Conservation (phyloP, 2,329 filamentous ascomycete species). For the Lachnellula willkommii region DNA sequence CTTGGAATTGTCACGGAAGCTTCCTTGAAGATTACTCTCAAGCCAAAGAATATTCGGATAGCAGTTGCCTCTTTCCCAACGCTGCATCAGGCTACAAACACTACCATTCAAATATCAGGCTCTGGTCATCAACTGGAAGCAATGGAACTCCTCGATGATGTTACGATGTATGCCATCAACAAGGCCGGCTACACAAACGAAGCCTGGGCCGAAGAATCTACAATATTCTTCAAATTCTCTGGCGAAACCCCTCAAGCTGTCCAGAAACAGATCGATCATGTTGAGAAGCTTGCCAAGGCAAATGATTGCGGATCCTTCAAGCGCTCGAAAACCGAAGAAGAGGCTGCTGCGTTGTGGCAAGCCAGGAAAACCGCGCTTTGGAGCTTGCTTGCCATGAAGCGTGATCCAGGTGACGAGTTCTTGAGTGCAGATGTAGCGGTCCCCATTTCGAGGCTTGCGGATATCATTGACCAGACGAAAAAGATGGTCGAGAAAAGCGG, state of each 20-base stretch:
- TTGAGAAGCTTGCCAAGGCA: conserved; percentile 58
- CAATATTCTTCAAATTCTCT: conserved; percentile 79
- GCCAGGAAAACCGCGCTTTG: conserved; percentile 76
- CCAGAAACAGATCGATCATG: conserved; percentile 65
- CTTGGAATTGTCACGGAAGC: conserved; percentile 76
- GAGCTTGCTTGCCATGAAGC: conserved; percentile 64
- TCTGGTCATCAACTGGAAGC: conserved; percentile 34
- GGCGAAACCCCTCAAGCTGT: conserved; percentile 53
- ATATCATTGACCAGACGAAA: conserved; percentile 70
- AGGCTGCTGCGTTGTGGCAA: conserved; percentile 71
- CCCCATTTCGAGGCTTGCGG: conserved; percentile 66
- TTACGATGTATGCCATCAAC: conserved; percentile 79
- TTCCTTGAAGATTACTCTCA: conserved; percentile 71
- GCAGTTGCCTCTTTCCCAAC: conserved; percentile 73
- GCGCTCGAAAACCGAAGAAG: conserved; percentile 61
- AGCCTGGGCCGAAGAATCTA: conserved; percentile 67
- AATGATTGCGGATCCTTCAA: conserved; percentile 64
- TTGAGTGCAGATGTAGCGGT: conserved; percentile 84
- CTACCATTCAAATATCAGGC: conserved; percentile 67
- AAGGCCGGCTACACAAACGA: conserved; percentile 61
- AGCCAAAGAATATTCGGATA: conserved; percentile 69
- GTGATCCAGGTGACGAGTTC: conserved; percentile 54
- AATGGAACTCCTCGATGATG: conserved; percentile 75
- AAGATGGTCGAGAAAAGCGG: conserved; percentile 69
- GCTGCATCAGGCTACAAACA: conserved; percentile 67